phyloP scores from a whole-genome alignment of 2,329 filamentous ascomycete species.

The Metarhizium humberi region DNA sequence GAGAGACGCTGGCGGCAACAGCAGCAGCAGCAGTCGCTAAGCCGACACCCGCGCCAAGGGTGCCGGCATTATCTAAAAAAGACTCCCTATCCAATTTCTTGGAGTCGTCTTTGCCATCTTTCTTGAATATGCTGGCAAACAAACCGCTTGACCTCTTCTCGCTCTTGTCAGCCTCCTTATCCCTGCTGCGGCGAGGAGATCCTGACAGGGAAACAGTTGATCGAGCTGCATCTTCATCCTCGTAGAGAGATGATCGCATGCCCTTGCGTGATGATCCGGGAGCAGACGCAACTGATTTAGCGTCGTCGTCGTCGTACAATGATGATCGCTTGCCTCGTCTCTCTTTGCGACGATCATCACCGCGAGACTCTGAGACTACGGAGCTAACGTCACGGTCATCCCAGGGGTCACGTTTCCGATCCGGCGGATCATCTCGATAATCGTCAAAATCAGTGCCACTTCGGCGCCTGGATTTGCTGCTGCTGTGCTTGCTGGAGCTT shows the following conservation, averaged over 20 bases:
- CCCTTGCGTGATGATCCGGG: constrained; percentile 10
- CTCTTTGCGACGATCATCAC: constrained; percentile 23
- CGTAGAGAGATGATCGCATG: constrained; percentile 22
- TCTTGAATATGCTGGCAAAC: constrained; percentile 41
- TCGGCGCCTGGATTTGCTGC: constrained; percentile 29
- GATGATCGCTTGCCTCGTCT: constrained; percentile 16
- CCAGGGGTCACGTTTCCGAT: constrained; percentile 29
- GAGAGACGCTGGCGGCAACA: constrained; percentile 28
- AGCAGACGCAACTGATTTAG: constrained; percentile 29
- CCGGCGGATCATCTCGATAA: constrained; percentile 26
- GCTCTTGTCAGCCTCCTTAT: constrained; percentile 22
- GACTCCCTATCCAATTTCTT: constrained; percentile 31
- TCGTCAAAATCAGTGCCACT: constrained; percentile 23
- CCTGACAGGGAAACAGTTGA: constrained; percentile 23
- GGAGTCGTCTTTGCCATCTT: constrained; percentile 23
- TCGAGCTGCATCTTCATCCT: constrained; percentile 35
- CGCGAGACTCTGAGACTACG: constrained; percentile 35
- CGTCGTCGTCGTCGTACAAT: constrained; percentile 33
- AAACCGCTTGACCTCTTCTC: constrained; percentile 31
- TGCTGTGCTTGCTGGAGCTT: constrained; percentile 29
- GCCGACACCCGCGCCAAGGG: constrained; percentile 61
- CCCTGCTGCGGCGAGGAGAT: constrained; percentile 25
- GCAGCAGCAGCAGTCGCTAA: constrained; percentile 40
- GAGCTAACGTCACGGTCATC: constrained; percentile 40
- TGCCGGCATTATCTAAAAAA: constrained; percentile 68